phyloP scores from a whole-genome alignment of 345 rosid species.

The Hibiscus mutabilis region DNA sequence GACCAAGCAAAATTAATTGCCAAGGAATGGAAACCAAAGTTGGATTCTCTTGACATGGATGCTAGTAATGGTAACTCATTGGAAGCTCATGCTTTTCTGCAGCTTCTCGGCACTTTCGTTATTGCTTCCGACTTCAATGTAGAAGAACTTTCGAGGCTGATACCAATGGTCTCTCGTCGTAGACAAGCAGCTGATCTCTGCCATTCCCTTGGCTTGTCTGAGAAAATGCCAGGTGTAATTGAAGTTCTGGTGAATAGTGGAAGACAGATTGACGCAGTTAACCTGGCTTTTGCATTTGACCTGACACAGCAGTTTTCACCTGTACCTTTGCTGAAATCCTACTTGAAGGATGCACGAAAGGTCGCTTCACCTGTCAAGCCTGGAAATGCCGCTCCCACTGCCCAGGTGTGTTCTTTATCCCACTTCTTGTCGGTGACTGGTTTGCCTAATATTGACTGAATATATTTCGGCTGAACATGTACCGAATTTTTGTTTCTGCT shows the following conservation, averaged over 20 bases:
- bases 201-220: constrained; percentile 78
- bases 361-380: constrained; percentile 53
- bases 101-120: constrained; percentile 78
- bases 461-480: too few relatives aligned
- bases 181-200: constrained; percentile 95
- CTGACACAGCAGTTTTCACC: constrained; percentile 76
- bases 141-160: constrained; percentile 61
- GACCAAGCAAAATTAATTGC: constrained; percentile 73
- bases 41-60: constrained; percentile 69
- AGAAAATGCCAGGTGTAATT: constrained; percentile 89
- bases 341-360: constrained; percentile 74
- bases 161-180: constrained; percentile 98
- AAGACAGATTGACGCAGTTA: constrained; percentile 95
- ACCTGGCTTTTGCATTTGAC: constrained; percentile 94
- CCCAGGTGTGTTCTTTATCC: constrained; percentile 41
- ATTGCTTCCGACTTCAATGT: constrained; percentile 74
- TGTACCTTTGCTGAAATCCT: constrained; percentile 69
- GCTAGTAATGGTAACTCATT: constrained; percentile 91
- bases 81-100: constrained; percentile 99
- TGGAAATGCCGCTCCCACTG: constrained; percentile 51
- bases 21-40: constrained; percentile 79
- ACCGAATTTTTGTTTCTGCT: too few relatives aligned
- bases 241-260: constrained; percentile 68
- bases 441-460: not conserved
- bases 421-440: not conserved